These are phyloP conservation scores for Russula griseocarnosa DNA, from an alignment of 768 basidiomycete species.

Conservation along the genomic window DNA sequence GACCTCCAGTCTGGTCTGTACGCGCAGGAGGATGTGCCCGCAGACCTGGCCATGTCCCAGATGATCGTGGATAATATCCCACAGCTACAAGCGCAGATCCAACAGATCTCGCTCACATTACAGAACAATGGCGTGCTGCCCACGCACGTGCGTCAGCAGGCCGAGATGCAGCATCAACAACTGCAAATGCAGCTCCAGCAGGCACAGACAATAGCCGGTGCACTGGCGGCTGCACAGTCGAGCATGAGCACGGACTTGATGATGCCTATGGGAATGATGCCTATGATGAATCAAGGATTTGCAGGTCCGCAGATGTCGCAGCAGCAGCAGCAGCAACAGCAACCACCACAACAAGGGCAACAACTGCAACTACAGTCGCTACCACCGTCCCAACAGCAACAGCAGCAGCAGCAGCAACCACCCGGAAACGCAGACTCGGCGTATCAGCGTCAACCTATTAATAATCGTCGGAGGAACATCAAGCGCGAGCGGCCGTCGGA, in stretches of 20 bases:
- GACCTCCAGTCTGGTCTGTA: conserved; percentile 55
- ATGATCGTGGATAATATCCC: conserved; percentile 72
- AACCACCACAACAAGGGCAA: too few species aligned
- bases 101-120: conserved; percentile 74
- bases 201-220: conserved; percentile 67
- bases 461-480: conserved; percentile 69
- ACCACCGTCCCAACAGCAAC: conserved; percentile 43
- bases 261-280: conserved; percentile 32
- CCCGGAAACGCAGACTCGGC: conserved; percentile 70
- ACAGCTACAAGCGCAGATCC: conserved; percentile 79
- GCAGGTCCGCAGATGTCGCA: conserved; percentile 22
- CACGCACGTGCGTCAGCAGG: conserved; percentile 66
- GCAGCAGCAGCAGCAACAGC: conserved; percentile 39
- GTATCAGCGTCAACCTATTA: conserved; percentile 81
- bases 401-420: conserved; percentile 50
- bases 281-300: conserved; percentile 24
- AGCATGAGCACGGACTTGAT: conserved; percentile 42
- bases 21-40: conserved; percentile 63
- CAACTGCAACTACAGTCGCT: conserved; percentile 36
- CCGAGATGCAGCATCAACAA: conserved; percentile 80
- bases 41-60: conserved; percentile 63
- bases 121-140: conserved; percentile 72
- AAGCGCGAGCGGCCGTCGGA: conserved; percentile 83
- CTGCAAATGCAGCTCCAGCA: conserved; percentile 75
- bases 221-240: conserved; percentile 42